These are phyloP conservation scores for Stromatinia cepivora DNA, from an alignment of 2,329 filamentous ascomycete genomes.

Conservation along the genomic window DNA sequence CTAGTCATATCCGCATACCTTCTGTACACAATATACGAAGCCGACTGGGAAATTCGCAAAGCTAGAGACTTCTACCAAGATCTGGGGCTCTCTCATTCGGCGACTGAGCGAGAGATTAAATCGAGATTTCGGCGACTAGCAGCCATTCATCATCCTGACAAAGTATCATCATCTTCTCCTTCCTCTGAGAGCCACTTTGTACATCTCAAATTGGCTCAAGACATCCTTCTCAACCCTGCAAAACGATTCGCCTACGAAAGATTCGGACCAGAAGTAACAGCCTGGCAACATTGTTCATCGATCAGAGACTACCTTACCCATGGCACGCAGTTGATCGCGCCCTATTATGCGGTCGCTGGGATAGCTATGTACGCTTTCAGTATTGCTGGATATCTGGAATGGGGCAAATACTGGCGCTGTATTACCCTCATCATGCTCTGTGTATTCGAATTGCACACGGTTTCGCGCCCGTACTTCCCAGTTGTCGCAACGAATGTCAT, in stretches of 20 bases:
- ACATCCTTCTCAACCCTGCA: conserved; percentile 75
- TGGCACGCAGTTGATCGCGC: conserved; percentile 61
- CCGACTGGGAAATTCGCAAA: conserved; percentile 74
- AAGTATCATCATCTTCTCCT: conserved; percentile 46
- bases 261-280: conserved; percentile 71
- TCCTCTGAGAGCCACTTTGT: conserved; percentile 64
- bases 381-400: conserved; percentile 66
- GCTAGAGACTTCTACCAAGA: conserved; percentile 76
- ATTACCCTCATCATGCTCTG: conserved; percentile 55
- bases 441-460: conserved; percentile 57
- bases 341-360: conserved; percentile 61
- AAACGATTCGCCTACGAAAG: conserved; percentile 86
- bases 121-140: conserved; percentile 60
- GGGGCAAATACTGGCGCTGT: conserved; percentile 67
- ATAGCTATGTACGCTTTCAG: conserved; percentile 61
- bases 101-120: conserved; percentile 76
- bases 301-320: conserved; percentile 70
- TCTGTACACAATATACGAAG: conserved; percentile 88
- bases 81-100: conserved; percentile 67
- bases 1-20: conserved; percentile 82
- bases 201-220: conserved; percentile 77
- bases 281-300: conserved; percentile 66
- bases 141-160: conserved; percentile 44
- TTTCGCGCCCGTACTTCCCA: conserved; percentile 57
- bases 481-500: conserved; percentile 45